Conservation (phyloP, 2,329 filamentous ascomycete species). For the Tolypocladium sp. region DNA sequence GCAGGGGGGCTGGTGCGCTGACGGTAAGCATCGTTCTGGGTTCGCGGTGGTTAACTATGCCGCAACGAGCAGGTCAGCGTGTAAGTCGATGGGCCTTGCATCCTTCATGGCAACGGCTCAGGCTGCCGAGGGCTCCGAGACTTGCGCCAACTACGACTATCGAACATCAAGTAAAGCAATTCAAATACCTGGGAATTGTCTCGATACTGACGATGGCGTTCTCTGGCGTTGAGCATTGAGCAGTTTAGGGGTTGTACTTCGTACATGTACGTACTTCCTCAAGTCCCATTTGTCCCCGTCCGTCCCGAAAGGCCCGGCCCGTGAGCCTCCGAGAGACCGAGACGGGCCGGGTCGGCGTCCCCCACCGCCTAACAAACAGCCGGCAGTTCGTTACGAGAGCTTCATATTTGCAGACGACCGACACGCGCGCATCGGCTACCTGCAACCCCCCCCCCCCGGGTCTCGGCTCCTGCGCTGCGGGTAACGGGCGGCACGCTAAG, state of each 20-base stretch:
- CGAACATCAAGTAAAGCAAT: rapidly evolving
- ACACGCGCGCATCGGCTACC: no score
- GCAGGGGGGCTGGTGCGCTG: neutral
- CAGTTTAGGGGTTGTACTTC: neutral
- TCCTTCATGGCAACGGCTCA: neutral
- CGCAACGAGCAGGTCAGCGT: neutral
- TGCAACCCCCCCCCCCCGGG: no score
- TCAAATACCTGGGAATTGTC: neutral
- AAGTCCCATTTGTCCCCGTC: neutral
- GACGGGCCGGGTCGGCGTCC: neutral
- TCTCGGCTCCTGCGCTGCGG: no score
- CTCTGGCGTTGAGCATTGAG: neutral
- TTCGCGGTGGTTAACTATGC: neutral
- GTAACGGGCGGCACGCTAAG: no score
- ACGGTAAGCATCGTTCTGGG: no score
- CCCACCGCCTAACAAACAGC: neutral
- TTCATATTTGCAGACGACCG: no score
- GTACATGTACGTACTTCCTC: neutral
- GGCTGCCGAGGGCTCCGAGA: neutral
- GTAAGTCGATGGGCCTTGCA: neutral
- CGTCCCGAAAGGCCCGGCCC: neutral
- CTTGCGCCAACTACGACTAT: neutral
- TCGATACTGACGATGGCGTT: neutral
- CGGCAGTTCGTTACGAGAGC: neutral
- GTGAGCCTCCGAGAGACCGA: neutral